Evolutionary conservation across 2,329 filamentous ascomycete genomes (phyloP), one percentile per base, ranked within the genome.

Genomic region (Apiospora rasikravindrae): DNA sequence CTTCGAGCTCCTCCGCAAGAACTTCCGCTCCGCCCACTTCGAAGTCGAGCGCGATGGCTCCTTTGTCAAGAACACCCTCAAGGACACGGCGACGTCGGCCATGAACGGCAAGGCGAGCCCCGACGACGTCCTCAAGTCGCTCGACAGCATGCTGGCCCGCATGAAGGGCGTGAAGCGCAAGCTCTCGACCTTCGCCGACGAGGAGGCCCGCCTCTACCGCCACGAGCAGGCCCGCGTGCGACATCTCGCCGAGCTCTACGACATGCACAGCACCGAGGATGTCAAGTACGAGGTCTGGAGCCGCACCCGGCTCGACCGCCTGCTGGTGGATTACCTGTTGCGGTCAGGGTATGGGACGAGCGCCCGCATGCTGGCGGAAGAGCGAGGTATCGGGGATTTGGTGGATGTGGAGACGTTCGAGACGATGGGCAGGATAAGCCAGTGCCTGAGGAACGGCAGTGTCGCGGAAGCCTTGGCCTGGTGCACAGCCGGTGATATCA

Each of bases 201-300:
- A 98, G 79, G 96, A 98, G 83, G 88, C 88, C 71, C 87, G 88
- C 22, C 87, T 98, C 19, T 93, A 97, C 79, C 87, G 87, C 8
- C 92, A 97, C 78, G 90, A 93, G 42, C 89, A 90, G 70, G 92
- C 93, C 74, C 90, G 96, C 44, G 91, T 97, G 72, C 86, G 89
- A 37, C 95, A 99, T 83, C 86, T 99, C 45, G 89, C 94, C 76
- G 91, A 95, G 76, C 86, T 99, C 5, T 94, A 96, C 81, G 83
- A 88, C 64, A 94, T 98, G 77, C 89, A 92, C 72, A 93, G 90
- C 73, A 86, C 98, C 73, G 93, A 94, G 70, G 96, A 99, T 80
- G 94, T 97, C 77, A 94, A 94, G 79, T 99, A 98, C 83, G 96
- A 98, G 79, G 86, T 89, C 72, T 99, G 96, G 96, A 94, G 93